A percentile compares a stretch with the other conserved stretches of the same genome.
Evolutionary conservation across 2,329 filamentous ascomycete species (phyloP).

Genomic region (Lojkania enalia): DNA sequence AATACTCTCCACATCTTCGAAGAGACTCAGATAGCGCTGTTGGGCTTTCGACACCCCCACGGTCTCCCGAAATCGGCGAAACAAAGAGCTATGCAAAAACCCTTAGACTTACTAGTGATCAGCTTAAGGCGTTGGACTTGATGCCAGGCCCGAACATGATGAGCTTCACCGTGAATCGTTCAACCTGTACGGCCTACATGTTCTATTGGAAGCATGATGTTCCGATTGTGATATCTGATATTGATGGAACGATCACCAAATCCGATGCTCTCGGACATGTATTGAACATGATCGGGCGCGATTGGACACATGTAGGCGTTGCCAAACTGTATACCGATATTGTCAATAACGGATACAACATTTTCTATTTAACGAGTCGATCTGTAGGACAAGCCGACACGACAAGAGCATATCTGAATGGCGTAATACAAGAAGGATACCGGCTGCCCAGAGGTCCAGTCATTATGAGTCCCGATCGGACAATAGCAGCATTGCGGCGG

Average conservation of each 20-base stretch:
- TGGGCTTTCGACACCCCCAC: conserved; percentile 63
- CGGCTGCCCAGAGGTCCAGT: conserved; percentile 86
- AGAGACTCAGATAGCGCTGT: conserved; percentile 72
- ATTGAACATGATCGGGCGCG: conserved; percentile 91
- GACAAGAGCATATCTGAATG: conserved; percentile 85
- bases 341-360: conserved; percentile 93
- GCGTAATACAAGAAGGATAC: conserved; percentile 85
- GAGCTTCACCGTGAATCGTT: conserved; percentile 94
- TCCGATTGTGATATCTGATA: conserved; percentile 96
- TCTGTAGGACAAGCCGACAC: conserved; percentile 92
- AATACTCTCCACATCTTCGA: conserved; percentile 59
- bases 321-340: conserved; percentile 98
- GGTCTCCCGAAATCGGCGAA: conserved; percentile 62
- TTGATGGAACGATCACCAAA: conserved; percentile 98
- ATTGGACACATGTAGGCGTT: conserved; percentile 97
- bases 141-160: conserved; percentile 87
- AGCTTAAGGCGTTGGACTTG: conserved; percentile 82
- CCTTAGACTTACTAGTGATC: conserved; percentile 88
- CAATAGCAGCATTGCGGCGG: conserved; percentile 86
- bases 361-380: conserved; percentile 94
- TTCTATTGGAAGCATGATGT: conserved; percentile 91
- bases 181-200: conserved; percentile 89
- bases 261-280: conserved; percentile 94
- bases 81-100: conserved; percentile 96
- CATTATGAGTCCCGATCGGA: conserved; percentile 92